Percentiles rank a stretch among this genome's conserved stretches.
Evolutionary conservation across 176 grass and related monocot genomes (phyloP).

Genomic region (Tillandsia leiboldiana): DNA sequence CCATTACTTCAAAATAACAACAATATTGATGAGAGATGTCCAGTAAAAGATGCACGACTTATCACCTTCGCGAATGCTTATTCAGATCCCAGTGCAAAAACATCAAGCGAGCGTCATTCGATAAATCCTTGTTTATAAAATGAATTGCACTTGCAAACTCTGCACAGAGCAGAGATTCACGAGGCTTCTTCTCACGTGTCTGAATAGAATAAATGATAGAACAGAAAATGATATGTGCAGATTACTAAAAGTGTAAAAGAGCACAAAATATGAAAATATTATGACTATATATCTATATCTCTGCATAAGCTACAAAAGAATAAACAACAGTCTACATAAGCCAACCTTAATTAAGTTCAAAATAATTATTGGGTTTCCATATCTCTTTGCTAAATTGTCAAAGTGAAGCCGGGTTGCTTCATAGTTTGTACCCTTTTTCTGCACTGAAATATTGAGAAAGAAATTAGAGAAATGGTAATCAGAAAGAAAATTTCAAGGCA

Average conservation of each 20-base stretch:
- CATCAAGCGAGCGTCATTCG: conserved; percentile 52
- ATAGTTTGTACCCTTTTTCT: conserved; percentile 59
- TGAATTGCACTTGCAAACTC: conserved; percentile 91
- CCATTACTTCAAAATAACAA: background rate
- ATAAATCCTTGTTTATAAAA: conserved; percentile 69
- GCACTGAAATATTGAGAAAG: conserved; percentile 40
- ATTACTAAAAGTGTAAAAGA: conserved; percentile 6
- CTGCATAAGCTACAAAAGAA: background rate
- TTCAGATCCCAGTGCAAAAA: conserved; percentile 99
- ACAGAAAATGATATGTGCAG: conserved; percentile 22
- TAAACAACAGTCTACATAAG: background rate
- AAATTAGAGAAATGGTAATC: conserved; percentile 2
- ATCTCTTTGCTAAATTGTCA: conserved; percentile 91
- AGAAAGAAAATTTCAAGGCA: background rate
- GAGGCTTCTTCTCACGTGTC: conserved; percentile 94
- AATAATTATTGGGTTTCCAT: conserved; percentile 90
- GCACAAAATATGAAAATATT: background rate
- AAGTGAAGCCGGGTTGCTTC: conserved; percentile 84
- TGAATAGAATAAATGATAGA: conserved; percentile 27
- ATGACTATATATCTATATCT: background rate
- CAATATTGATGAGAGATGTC: background rate
- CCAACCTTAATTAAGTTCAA: conserved; percentile 99
- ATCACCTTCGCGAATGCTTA: conserved; percentile 85
- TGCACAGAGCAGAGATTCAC: conserved; percentile 82
- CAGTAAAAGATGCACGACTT: background rate